Evolutionary conservation across 441 rosid genomes (phyloP).

Genomic region (Croton setiger): DNA sequence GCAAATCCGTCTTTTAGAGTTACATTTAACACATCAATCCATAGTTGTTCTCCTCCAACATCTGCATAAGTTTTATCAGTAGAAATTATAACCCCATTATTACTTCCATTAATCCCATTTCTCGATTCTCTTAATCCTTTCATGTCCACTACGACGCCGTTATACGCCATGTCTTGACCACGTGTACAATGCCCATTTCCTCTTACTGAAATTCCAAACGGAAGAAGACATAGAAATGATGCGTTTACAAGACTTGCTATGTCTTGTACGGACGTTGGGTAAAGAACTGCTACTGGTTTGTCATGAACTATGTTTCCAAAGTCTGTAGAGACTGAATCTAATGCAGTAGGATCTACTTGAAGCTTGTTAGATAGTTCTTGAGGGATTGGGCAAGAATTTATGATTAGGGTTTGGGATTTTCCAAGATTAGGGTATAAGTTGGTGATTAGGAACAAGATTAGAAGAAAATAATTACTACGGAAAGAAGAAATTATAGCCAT

Average conservation of each 20-base stretch:
- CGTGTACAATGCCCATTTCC: slow-evolving; percentile 69
- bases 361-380: slow-evolving; percentile 25
- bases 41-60: slow-evolving; percentile 68
- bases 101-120: no score
- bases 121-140: slow-evolving; percentile 35
- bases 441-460: slow-evolving; percentile 29
- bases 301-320: slow-evolving; percentile 58
- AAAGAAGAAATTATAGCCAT: no score
- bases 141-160: slow-evolving; percentile 77
- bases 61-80: no score
- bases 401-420: slow-evolving; percentile 26
- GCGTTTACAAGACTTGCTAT: slow-evolving; percentile 43
- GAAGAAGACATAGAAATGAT: slow-evolving; percentile 32
- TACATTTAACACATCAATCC: slow-evolving; percentile 69
- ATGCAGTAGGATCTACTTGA: slow-evolving; percentile 35
- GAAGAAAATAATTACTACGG: slow-evolving; percentile 10
- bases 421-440: slow-evolving; percentile 16
- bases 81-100: no score
- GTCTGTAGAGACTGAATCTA: slow-evolving; percentile 53
- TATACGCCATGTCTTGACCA: slow-evolving; percentile 64
- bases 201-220: slow-evolving; percentile 55
- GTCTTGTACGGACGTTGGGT: slow-evolving; percentile 48
- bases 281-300: slow-evolving; percentile 56
- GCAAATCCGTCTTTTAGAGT: slow-evolving; percentile 44
- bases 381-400: slow-evolving; percentile 17